Percentiles rank a stretch among this genome's conserved stretches.
phyloP scores from a whole-genome alignment of 2,329 filamentous ascomycete genomes.

The Colletotrichum sp. region DNA sequence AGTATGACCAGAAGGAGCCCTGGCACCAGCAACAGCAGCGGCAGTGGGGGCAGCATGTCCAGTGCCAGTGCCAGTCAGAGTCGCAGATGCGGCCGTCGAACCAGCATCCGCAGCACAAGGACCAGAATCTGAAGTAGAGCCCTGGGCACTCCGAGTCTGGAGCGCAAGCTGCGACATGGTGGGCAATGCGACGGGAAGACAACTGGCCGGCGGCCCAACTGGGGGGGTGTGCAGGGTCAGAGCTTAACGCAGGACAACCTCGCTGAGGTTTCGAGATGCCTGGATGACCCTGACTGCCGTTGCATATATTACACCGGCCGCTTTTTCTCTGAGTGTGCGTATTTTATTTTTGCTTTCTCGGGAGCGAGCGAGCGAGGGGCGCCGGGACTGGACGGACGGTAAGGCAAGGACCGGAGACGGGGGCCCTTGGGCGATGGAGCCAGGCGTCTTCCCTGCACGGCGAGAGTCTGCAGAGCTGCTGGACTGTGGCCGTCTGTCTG shows the following conservation, averaged over 20 bases:
- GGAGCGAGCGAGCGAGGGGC: slow-evolving; percentile 4
- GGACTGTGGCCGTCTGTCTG: not conserved
- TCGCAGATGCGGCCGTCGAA: not conserved
- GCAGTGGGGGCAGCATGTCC: not conserved
- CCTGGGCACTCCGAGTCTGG: slow-evolving; percentile 44
- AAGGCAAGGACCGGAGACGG: not conserved
- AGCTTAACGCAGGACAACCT: slow-evolving; percentile 33
- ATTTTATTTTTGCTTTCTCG: slow-evolving; percentile 4
- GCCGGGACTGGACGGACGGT: not conserved
- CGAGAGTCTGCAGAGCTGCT: not conserved
- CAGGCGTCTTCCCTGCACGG: not conserved
- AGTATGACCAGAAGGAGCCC: not conserved
- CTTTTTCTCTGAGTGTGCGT: not conserved
- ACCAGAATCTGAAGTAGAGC: slow-evolving; percentile 35
- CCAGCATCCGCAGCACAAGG: slow-evolving; percentile 21
- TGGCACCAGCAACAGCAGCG: not conserved
- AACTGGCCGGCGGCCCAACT: slow-evolving; percentile 27
- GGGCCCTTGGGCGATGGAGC: not conserved
- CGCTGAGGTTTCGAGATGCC: slow-evolving; percentile 38
- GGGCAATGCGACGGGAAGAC: slow-evolving; percentile 41
- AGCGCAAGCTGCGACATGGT: slow-evolving; percentile 60
- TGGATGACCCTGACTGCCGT: slow-evolving; percentile 52
- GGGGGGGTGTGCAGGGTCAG: slow-evolving; percentile 33
- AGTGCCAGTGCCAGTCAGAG: not conserved
- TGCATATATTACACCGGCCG: slow-evolving; percentile 40